Conservation (phyloP, 805 yeast species). For the Grigorovia yakushimaensis region DNA sequence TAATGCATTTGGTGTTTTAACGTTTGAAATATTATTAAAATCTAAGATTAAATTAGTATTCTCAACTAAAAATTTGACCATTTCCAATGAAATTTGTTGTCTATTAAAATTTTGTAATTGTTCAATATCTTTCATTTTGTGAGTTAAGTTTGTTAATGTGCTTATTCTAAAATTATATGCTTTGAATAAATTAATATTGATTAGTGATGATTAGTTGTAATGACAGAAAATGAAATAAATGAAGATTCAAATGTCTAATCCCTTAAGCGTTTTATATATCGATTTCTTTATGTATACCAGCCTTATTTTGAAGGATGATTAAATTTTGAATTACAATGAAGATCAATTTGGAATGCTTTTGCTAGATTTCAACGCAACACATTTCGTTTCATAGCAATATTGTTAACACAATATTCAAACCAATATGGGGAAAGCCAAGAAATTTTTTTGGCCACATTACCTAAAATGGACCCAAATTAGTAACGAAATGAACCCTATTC, state of each 20-base stretch:
- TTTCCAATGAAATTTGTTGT: conserved; percentile 21
- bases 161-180: background rate
- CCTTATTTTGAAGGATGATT: background rate
- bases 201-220: no score
- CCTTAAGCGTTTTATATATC: no score
- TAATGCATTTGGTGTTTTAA: conserved; percentile 12
- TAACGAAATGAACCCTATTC: background rate
- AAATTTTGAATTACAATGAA: background rate
- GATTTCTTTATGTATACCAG: background rate
- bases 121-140: conserved; percentile 20
- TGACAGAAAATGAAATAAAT: background rate
- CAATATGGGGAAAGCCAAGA: background rate
- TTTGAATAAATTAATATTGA: no score
- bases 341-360: background rate
- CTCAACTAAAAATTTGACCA: conserved; percentile 21
- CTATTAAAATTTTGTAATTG: conserved; percentile 22
- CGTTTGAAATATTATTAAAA: conserved; percentile 10
- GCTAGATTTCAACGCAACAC: background rate
- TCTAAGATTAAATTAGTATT: background rate
- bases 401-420: background rate
- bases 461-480: background rate
- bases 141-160: background rate
- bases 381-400: background rate
- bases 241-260: no score
- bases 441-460: background rate